Evolutionary conservation across 1,139 yeast genomes (phyloP).

Genomic region (Scheffersomyces parashehatae): DNA sequence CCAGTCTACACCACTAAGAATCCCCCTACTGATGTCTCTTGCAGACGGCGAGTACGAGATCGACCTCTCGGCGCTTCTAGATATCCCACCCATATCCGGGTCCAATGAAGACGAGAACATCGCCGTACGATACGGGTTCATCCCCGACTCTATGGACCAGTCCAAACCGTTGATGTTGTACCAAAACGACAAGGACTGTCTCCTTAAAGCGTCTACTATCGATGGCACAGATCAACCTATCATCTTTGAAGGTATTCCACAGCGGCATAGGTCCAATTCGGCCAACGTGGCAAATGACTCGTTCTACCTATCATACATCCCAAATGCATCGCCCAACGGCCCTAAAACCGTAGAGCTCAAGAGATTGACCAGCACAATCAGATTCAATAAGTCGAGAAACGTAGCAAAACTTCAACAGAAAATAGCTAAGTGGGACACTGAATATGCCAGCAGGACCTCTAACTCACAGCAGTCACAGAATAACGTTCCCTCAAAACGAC

Average conservation of each 20-base stretch:
- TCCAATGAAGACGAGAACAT: conserved; percentile 21
- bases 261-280: conserved; percentile 21
- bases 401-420: conserved; percentile 19
- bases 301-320: conserved; percentile 30
- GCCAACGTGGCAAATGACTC: conserved; percentile 25
- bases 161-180: conserved; percentile 34
- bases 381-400: conserved; percentile 41
- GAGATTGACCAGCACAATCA: conserved; percentile 31
- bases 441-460: conserved; percentile 1
- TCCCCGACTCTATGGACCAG: conserved; percentile 48
- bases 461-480: neutral
- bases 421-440: conserved; percentile 14
- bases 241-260: conserved; percentile 43
- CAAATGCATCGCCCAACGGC: conserved; percentile 15
- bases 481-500: neutral
- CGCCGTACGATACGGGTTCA: conserved; percentile 44
- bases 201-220: conserved; percentile 30
- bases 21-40: conserved; percentile 21
- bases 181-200: conserved; percentile 35
- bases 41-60: conserved; percentile 51
- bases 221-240: conserved; percentile 25
- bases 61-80: conserved; percentile 33
- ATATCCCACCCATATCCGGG: conserved; percentile 11
- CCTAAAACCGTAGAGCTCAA: conserved; percentile 23
- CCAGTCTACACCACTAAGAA: neutral